Evolutionary conservation across 2,329 filamentous ascomycete species (phyloP).

Genomic region (Ophiostoma triangulosporum): DNA sequence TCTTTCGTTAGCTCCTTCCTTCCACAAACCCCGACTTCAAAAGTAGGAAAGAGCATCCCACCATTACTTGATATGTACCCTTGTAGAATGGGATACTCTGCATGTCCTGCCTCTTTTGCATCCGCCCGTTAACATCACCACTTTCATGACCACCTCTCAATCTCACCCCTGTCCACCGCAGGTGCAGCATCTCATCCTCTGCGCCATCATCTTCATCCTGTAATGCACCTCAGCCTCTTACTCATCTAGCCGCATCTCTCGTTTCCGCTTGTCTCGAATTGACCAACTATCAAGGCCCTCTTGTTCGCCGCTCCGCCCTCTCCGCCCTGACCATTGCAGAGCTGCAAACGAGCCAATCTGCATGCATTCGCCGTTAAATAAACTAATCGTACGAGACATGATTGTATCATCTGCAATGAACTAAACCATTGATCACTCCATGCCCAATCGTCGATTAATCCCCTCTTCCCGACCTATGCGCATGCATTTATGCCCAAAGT

Average conservation of each 20-base stretch:
- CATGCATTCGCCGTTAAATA: background rate
- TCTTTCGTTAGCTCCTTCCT: conserved; percentile 2
- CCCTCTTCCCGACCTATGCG: background rate
- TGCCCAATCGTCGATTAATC: background rate
- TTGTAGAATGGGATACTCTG: too few relatives aligned
- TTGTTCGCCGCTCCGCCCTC: background rate
- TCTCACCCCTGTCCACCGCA: background rate
- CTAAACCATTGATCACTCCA: too few relatives aligned
- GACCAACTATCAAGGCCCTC: background rate
- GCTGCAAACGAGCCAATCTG: background rate
- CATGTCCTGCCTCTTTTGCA: background rate
- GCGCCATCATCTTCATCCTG: background rate
- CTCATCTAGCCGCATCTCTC: background rate
- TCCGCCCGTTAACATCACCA: background rate
- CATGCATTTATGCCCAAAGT: conserved; percentile 8
- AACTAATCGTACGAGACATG: background rate
- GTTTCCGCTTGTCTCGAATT: background rate
- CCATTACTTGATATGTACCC: background rate
- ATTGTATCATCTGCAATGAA: background rate
- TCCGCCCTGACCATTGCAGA: background rate
- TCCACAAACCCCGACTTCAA: background rate
- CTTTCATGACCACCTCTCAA: background rate
- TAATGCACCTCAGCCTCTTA: background rate
- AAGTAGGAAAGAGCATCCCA: conserved; percentile 8
- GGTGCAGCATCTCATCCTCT: background rate